A percentile compares a stretch with the other conserved stretches of the same genome.
These are phyloP conservation scores for Neurospora sp. DNA, from an alignment of 495 filamentous ascomycete genomes.

Conservation along the genomic window DNA sequence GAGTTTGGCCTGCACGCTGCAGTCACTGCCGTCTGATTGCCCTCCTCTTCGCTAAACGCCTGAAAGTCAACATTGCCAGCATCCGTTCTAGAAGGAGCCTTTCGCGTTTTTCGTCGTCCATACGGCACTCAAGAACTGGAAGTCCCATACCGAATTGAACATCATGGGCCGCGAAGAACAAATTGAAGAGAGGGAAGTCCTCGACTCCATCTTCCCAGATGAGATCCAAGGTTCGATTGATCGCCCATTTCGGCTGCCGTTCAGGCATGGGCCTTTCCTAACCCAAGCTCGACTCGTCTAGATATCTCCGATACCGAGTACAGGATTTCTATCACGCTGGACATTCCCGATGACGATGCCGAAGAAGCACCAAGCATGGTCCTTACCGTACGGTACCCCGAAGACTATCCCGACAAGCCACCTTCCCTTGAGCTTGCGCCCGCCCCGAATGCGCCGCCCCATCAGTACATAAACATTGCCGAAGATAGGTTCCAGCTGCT, in stretches of 20 bases:
- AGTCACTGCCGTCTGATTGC: background rate
- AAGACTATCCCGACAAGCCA: slow-evolving; percentile 75
- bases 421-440: slow-evolving; percentile 67
- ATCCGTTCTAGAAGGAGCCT: background rate
- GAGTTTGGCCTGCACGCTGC: slow-evolving; percentile 4
- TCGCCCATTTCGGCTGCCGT: background rate
- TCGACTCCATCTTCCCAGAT: slow-evolving; percentile 96
- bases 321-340: slow-evolving; percentile 70
- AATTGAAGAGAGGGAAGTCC: slow-evolving; percentile 88
- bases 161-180: slow-evolving; percentile 92
- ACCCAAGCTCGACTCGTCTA: slow-evolving; percentile 19
- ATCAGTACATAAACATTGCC: slow-evolving; percentile 46
- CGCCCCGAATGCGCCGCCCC: slow-evolving; percentile 56
- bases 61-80: background rate
- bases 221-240: slow-evolving; percentile 71
- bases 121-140: background rate
- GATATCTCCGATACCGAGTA: slow-evolving; percentile 83
- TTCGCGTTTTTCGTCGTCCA: background rate
- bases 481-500: slow-evolving; percentile 65
- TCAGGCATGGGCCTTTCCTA: background rate
- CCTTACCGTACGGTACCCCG: slow-evolving; percentile 76
- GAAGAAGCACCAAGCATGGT: slow-evolving; percentile 55
- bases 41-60: background rate
- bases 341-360: slow-evolving; percentile 47
- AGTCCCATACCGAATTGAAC: background rate